Evolutionary conservation across 176 grass and related monocot genomes (phyloP).

Genomic region (Oryza rufipogon): DNA sequence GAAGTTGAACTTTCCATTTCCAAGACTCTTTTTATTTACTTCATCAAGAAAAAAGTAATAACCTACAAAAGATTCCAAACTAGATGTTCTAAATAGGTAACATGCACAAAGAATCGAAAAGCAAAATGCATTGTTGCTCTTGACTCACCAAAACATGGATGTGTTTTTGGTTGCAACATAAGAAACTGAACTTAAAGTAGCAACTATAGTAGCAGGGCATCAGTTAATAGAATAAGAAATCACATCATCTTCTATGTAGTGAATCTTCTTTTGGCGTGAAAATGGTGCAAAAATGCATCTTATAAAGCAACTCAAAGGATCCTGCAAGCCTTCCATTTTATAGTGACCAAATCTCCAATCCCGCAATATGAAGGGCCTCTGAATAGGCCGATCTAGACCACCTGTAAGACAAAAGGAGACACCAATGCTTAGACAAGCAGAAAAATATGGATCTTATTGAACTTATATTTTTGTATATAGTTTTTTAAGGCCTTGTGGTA

Average conservation of each 20-base stretch:
- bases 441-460: not conserved
- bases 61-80: slow-evolving; percentile 29
- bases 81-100: slow-evolving; percentile 9
- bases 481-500: not conserved
- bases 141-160: slow-evolving; percentile 43
- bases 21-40: slow-evolving; percentile 34
- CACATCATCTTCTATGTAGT: slow-evolving; percentile 44
- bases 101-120: slow-evolving; percentile 13
- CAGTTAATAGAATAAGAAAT: slow-evolving; percentile 42
- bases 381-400: slow-evolving; percentile 80
- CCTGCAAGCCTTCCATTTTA: slow-evolving; percentile 94
- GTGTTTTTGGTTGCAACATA: slow-evolving; percentile 1
- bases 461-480: not conserved
- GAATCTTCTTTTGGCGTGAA: slow-evolving; percentile 46
- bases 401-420: slow-evolving; percentile 49
- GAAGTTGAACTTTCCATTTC: slow-evolving; percentile 25
- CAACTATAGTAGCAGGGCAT: slow-evolving; percentile 31
- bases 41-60: slow-evolving; percentile 25
- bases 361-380: slow-evolving; percentile 62
- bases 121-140: not conserved
- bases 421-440: slow-evolving; percentile 12
- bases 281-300: slow-evolving; percentile 64
- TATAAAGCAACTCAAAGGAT: slow-evolving; percentile 61
- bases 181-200: slow-evolving; percentile 16
- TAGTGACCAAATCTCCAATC: slow-evolving; percentile 96